These are phyloP conservation scores for Apiotrichum akiyoshidainum DNA, from an alignment of 1,284 basidiomycete genomes.

Conservation along the genomic window DNA sequence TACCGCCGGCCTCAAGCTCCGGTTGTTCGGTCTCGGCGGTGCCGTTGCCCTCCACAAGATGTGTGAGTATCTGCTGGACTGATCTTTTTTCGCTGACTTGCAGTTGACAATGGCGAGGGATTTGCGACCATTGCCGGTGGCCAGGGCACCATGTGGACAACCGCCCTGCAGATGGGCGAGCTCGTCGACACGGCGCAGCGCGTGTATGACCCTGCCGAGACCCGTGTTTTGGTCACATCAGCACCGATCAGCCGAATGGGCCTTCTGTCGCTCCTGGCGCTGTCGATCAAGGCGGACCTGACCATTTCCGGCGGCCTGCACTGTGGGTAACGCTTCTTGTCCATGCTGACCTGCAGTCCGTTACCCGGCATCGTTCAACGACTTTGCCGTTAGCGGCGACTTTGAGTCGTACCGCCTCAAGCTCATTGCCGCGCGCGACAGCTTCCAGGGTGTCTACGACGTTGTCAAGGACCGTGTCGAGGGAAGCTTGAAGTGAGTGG, in stretches of 20 bases:
- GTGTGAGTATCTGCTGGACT: constrained; percentile 62
- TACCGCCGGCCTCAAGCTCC: constrained; percentile 86
- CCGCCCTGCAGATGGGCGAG: constrained; percentile 94
- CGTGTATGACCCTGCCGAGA: constrained; percentile 82
- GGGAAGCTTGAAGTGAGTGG: constrained; percentile 70
- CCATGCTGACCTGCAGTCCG: constrained; percentile 58
- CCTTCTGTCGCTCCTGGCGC: constrained; percentile 82
- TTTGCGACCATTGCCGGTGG: constrained; percentile 94
- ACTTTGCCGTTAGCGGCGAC: constrained; percentile 88
- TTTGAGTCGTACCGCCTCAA: constrained; percentile 86
- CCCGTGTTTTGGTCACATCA: constrained; percentile 87
- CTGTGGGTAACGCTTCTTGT: constrained; percentile 50
- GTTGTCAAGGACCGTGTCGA: constrained; percentile 90
- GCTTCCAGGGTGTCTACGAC: constrained; percentile 89
- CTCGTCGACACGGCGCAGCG: constrained; percentile 95
- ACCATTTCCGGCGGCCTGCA: constrained; percentile 93
- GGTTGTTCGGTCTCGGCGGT: constrained; percentile 90
- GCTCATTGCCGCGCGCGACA: constrained; percentile 70
- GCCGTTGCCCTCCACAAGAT: constrained; percentile 95
- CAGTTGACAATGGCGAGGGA: constrained; percentile 65
- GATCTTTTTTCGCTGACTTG: constrained; percentile 22
- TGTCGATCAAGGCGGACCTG: constrained; percentile 88
- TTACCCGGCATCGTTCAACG: constrained; percentile 93
- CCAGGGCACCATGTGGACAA: constrained; percentile 98
- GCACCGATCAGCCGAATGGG: constrained; percentile 91